Base-by-base conservation (phyloP, 2,329 filamentous ascomycete genomes). In the Helminthosporium solani region DNA sequence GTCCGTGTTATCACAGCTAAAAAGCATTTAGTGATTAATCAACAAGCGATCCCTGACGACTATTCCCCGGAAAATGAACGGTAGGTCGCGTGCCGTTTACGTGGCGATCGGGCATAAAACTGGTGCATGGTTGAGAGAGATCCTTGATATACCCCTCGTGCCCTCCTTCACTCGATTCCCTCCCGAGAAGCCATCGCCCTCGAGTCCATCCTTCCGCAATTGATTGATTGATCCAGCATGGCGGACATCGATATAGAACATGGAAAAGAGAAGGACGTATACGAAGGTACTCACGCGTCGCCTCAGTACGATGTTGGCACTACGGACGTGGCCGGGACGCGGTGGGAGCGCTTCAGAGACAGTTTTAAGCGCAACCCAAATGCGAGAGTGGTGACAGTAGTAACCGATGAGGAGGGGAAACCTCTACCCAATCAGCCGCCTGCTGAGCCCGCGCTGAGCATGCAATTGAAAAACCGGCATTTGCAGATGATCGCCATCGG, bases 401-500 rank as follows among this genome's bases (percentile, higher is more conserved):
- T 55, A 12, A 34, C 51, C 5, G 54, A 58, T 37, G 46, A 21
- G 8, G 56, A 60, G 42, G 57, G 57, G 3, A 53, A 52, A 33
- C 58, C 57, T 14, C 37, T 61, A 5, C 40, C 45, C 7, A 56
- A 61, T 33, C 59, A 63, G 47, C 59, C 59, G 16, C 54, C 56
- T 16, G 58, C 54, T 3, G 53, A 62, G 35, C 58, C 57, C 11
- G 57, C 58, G 16, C 38, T 62, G 37, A 50, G 50, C 9, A 58
- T 58, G 55, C 51, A 84, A 68, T 73, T 94, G 56, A 92, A 92
- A 72, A 83, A 84, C 21, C 78, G 89, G 31, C 89, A 94, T 74
- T 66, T 94, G 58, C 88, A 94, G 74, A 94, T 94, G 88, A 94
- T 95, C 76, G 88, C 89, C 5, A 91, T 94, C 58, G 88, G 88